Evolutionary conservation across 2,329 filamentous ascomycete genomes (phyloP).

Genomic region (Pseudogymnoascus pannorum): DNA sequence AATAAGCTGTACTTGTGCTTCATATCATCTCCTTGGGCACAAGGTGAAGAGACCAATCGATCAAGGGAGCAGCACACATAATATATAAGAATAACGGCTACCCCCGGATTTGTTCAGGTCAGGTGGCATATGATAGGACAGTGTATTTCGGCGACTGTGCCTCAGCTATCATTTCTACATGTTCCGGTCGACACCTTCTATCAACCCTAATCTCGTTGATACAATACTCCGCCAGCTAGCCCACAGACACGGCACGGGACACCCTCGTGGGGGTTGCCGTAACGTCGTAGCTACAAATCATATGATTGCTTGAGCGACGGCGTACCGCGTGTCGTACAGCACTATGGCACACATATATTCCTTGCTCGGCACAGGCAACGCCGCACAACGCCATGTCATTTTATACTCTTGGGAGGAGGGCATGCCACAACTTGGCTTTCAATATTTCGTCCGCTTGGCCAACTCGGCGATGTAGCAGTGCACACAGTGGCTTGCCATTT

Average conservation of each 20-base stretch:
- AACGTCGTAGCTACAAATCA: not conserved
- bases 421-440: not conserved
- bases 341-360: not conserved
- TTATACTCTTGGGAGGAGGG: not conserved
- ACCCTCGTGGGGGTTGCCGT: not conserved
- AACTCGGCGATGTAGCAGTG: not conserved
- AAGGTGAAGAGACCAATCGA: not conserved
- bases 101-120: not conserved
- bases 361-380: not conserved
- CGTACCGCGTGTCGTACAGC: not conserved
- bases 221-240: not conserved
- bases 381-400: not conserved
- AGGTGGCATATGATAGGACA: not conserved
- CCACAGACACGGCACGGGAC: not conserved
- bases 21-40: not conserved
- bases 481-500: not conserved
- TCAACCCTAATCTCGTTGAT: not conserved
- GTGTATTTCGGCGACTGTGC: not conserved
- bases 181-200: not conserved
- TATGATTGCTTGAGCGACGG: not conserved
- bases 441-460: not conserved
- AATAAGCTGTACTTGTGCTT: not conserved
- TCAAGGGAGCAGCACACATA: not conserved
- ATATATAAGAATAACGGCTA: not conserved
- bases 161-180: not conserved